Base-by-base conservation (phyloP, 2,329 filamentous ascomycete genomes). In the Anisogramma anomala region DNA sequence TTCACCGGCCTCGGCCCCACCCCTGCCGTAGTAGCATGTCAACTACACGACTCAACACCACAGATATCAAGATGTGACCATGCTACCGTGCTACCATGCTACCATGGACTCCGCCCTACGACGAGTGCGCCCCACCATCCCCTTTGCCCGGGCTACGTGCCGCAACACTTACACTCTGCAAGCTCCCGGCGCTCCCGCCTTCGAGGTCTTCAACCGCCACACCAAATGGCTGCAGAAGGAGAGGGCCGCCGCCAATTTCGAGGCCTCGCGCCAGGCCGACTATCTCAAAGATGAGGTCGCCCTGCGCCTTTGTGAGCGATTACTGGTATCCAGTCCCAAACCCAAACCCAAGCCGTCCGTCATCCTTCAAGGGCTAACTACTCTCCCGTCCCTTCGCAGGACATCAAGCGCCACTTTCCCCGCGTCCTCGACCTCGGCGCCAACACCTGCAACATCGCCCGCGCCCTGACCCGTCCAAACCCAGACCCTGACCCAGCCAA, bases 231-330 rank as follows among this genome's bases (percentile, higher is more conserved):
- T 91, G 36, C 91, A 98, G 59, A 93, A 86, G 60, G 87, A 96
- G 60, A 77, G 89, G 47, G 83, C 87, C 1, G 88, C 84, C 1
- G 58, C 68, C 33, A 69, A 89, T 56, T 66, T 73, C 8, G 75
- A 84, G 49, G 63, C 72, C 48, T 87, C 87, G 57, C 74, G 89
- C 13, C 74, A 84, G 53, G 82, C 86, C 18, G 91, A 96, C 64
- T 96, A 96, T 57, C 67, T 98, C 42, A 87, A 88, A 58, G 87
- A 96, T 57, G 89, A 96, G 59, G 82, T 95, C 4, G 91, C 91
- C 37, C 69, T 71, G 33, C 76, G 91, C 36, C 66, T 98, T 19
- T 85, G 84, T 53, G 89, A 96, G 53, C 74, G 91, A 34, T 68
- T 98, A 36, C 69, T 96, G 51, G 83, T 88, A 65, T 17, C 26